These are phyloP conservation scores for Colletotrichum graminicola DNA, from an alignment of 2,329 filamentous ascomycete species.

Conservation along the genomic window DNA sequence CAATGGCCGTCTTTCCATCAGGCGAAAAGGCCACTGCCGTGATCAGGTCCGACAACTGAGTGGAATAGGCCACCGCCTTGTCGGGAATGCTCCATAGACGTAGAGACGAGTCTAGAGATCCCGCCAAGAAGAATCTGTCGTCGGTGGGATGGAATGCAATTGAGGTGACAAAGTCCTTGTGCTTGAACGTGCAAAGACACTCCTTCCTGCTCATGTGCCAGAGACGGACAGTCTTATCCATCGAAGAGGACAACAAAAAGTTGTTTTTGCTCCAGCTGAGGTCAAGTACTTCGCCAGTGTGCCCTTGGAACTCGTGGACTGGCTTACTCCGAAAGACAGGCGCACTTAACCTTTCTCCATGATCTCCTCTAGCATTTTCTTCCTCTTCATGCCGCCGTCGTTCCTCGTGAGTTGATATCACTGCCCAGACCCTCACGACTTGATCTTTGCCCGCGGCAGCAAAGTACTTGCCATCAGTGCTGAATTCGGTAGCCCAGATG, in stretches of 20 bases:
- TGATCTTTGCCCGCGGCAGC: constrained; percentile 93
- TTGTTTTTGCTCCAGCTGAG: constrained; percentile 99
- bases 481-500: constrained; percentile 94
- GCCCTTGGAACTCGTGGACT: constrained; percentile 82
- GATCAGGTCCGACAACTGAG: constrained; percentile 84
- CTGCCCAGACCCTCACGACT: constrained; percentile 88
- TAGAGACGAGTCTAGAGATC: constrained; percentile 88
- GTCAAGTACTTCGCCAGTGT: constrained; percentile 88
- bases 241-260: constrained; percentile 93
- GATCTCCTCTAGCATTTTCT: constrained; percentile 62
- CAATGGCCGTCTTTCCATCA: constrained; percentile 90
- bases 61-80: constrained; percentile 88
- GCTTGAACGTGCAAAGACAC: constrained; percentile 93
- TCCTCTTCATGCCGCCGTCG: constrained; percentile 79
- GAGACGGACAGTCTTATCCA: constrained; percentile 96
- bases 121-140: constrained; percentile 96
- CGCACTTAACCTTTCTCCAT: constrained; percentile 79
- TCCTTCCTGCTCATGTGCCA: constrained; percentile 92
- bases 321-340: constrained; percentile 90
- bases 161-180: constrained; percentile 94
- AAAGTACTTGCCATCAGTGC: constrained; percentile 88
- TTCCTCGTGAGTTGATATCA: constrained; percentile 86
- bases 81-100: constrained; percentile 97
- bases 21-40: constrained; percentile 95
- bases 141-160: constrained; percentile 95